phyloP scores from a whole-genome alignment of 352 stramenopile genomes.

The Phytophthora brassicae region DNA sequence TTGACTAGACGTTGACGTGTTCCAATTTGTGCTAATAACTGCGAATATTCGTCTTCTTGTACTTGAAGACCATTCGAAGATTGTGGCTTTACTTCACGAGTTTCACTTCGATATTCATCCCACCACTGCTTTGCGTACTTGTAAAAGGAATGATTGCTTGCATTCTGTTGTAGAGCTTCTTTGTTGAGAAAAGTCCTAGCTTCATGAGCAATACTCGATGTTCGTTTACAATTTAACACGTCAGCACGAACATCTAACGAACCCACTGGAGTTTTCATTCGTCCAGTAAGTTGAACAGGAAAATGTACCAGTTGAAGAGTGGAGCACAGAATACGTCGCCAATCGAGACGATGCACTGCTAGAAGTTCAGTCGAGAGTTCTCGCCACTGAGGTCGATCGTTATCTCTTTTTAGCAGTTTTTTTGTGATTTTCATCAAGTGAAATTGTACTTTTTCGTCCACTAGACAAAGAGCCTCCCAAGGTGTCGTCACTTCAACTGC shows the following conservation, averaged over 20 bases:
- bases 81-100: slow-evolving; percentile 9
- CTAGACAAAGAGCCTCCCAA: slow-evolving; percentile 69
- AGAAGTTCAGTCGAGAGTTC: slow-evolving; percentile 63
- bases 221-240: slow-evolving; percentile 58
- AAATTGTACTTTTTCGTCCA: slow-evolving; percentile 65
- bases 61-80: not conserved
- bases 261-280: slow-evolving; percentile 71
- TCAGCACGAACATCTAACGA: slow-evolving; percentile 73
- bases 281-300: slow-evolving; percentile 57
- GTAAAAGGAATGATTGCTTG: slow-evolving; percentile 67
- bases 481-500: slow-evolving; percentile 61
- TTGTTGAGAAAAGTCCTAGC: slow-evolving; percentile 52
- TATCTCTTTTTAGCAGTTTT: slow-evolving; percentile 32
- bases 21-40: slow-evolving; percentile 13
- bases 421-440: slow-evolving; percentile 67
- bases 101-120: slow-evolving; percentile 68
- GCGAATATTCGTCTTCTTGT: slow-evolving; percentile 27
- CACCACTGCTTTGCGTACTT: slow-evolving; percentile 87
- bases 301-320: slow-evolving; percentile 70
- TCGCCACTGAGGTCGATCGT: slow-evolving; percentile 29
- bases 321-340: slow-evolving; percentile 74
- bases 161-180: slow-evolving; percentile 55
- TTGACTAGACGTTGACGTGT: slow-evolving; percentile 58
- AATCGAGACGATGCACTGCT: slow-evolving; percentile 71
- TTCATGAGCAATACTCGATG: slow-evolving; percentile 45